Evolutionary conservation across 2,329 filamentous ascomycete genomes (phyloP), one percentile per base, ranked within the genome.

Genomic region (Neoascochyta sp.): DNA sequence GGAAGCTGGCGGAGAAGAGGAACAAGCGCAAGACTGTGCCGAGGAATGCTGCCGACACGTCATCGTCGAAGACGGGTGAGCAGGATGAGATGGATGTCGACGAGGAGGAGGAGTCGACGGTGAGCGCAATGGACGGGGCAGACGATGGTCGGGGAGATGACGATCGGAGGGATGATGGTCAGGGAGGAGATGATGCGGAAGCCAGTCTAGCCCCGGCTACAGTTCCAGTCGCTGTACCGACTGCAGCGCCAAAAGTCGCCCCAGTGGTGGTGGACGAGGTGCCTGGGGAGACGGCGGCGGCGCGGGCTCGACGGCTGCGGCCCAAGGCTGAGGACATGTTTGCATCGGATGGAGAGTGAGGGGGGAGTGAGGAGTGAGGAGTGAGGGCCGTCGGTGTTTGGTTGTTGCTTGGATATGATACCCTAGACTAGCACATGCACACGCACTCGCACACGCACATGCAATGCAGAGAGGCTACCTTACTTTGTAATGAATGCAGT

Each of bases 1-100:
- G 77, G 42, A 75, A 80, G 68, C 18, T 45, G 13, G 84, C 83
- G 46, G 89, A 54, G 41, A 47, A 39, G 24, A 41, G 48, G 17
- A 46, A 22, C 17, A 33, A 31, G 23, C 41, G 41, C 22, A 54
- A 52, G 34, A 36, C 43, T 7, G 33, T 34, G 2, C 24, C 24
- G 3, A 54, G 45, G 12, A 18, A 29, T 4, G 17, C 23, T 13
- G 19, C 27, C 4, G 30, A 29, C 22, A 29, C 34, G 4, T 37
- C 37, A n/a, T 39, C 32, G 3, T 37, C 38, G 7, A 25, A 27
- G 3, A 43, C 38, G 8, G 45, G 41, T 1, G 46, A 48, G n/a
- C 41, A 41, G 9, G 43, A 39, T 6, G 35, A 24, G 15, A 53
- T 50, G 45, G 45, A 48, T 3, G 17, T 50, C 0, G 50, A 54